Evolutionary conservation across 106 monocot genomes (phyloP), one percentile per base, ranked within the genome.

Genomic region (Amphibolis antarctica): DNA sequence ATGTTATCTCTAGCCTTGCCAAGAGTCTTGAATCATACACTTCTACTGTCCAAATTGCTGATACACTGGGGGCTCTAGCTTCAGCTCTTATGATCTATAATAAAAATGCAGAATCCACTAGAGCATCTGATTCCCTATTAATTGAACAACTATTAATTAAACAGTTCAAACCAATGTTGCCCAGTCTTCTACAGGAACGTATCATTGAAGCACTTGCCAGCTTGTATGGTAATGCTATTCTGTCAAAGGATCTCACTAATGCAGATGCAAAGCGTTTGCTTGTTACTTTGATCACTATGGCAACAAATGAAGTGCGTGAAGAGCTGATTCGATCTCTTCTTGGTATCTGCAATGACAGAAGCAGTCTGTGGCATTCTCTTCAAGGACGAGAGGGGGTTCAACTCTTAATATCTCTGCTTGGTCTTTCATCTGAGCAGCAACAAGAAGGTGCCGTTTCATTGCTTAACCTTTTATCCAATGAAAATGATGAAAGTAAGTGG

Each of bases 61-160:
- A 99, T 60, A 99, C 98, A 55, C 69, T 99, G 18, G 98, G 98
- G 55, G 98, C 98, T 65, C 70, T 99, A 64, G 98, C 88, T 53
- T 99, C 98, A 42, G 98, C 98, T 23, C 69, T 99, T 53, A 99
- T 99, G 91, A 99, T 99, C 58, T 99, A 99, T 78, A 91, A 99
- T 67, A 62, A 60, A 24, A 80, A 85, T 79, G 91, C 88, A 66
- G 91, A 91, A 70, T 91, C 85, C 53, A 77, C 74, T 59, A 75
- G 81, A 69, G 76, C 83, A 63, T 91, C 98, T 15, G 85, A 99
- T 59, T 83, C 98, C 65, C 11, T 83, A 17, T 36, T 53, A 12
- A 77, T 99, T 56, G 98, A 99, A 68, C 78, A 88, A 60, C 83
- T 84, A 64, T 75, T 99, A 64, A 74, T 99, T 22, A 82, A 85